phyloP scores from a whole-genome alignment of 805 yeast genomes.

The Saturnispora dispora region DNA sequence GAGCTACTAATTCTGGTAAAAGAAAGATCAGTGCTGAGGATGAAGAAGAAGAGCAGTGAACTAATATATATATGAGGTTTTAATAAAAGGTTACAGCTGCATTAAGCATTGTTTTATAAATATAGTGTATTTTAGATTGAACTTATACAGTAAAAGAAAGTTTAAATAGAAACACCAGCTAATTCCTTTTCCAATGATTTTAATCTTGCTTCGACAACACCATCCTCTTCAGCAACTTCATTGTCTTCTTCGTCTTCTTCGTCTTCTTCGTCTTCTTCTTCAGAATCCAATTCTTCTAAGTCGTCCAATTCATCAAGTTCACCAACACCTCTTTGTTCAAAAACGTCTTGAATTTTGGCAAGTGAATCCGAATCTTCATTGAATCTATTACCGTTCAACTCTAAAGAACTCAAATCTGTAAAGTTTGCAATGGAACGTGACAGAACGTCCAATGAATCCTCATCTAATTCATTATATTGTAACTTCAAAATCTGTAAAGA shows the following conservation, averaged over 20 bases:
- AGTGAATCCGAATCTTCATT: slow-evolving; percentile 77
- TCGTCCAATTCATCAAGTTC: slow-evolving; percentile 92
- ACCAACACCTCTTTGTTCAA: slow-evolving; percentile 67
- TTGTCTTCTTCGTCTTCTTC: slow-evolving; percentile 38
- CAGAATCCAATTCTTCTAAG: slow-evolving; percentile 73
- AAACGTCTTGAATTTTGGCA: slow-evolving; percentile 49
- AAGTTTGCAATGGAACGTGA: slow-evolving; percentile 45
- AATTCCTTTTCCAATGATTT: slow-evolving; percentile 45
- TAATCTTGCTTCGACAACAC: slow-evolving; percentile 26
- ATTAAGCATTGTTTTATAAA: not conserved
- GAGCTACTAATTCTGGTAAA: slow-evolving; percentile 56
- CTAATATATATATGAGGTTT: not conserved
- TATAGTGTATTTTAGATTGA: not conserved
- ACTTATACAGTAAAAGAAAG: not conserved
- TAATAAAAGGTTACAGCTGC: not conserved
- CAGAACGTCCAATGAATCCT: slow-evolving; percentile 51
- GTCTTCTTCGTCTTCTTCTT: slow-evolving; percentile 58
- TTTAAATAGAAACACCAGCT: slow-evolving; percentile 14
- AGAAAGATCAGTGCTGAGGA: slow-evolving; percentile 61
- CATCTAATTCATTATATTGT: slow-evolving; percentile 83
- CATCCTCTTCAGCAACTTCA: slow-evolving; percentile 37
- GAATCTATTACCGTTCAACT: slow-evolving; percentile 88
- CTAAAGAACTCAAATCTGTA: slow-evolving; percentile 55
- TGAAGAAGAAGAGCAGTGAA: slow-evolving; percentile 19
- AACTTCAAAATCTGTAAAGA: slow-evolving; percentile 44